A percentile compares a stretch with the other conserved stretches of the same genome.
These are phyloP conservation scores for Saturnispora gosingensis DNA, from an alignment of 805 yeast genomes.

Conservation along the genomic window DNA sequence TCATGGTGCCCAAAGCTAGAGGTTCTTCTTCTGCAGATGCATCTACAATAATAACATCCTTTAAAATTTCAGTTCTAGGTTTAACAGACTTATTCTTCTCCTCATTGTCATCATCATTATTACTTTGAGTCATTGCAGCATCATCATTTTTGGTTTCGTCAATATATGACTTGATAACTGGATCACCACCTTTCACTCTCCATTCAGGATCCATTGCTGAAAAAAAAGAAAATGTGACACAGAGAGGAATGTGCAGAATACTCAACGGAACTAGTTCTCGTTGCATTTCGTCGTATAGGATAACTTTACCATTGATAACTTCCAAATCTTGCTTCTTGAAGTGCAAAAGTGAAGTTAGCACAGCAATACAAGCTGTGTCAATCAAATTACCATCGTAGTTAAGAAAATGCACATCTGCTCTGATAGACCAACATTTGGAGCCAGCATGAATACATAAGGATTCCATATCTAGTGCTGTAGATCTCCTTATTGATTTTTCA, in stretches of 20 bases:
- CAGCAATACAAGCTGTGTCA: conserved; percentile 86
- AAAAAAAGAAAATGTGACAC: conserved; percentile 82
- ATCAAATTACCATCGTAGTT: conserved; percentile 90
- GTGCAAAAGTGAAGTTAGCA: conserved; percentile 76
- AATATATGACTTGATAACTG: conserved; percentile 3
- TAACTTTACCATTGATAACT: conserved; percentile 47
- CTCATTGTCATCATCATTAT: neutral
- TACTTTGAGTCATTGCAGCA: neutral
- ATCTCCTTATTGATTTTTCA: conserved; percentile 85
- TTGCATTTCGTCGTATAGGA: conserved; percentile 64
- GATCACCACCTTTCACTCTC: conserved; percentile 48
- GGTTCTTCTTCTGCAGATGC: conserved; percentile 71
- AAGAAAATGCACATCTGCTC: conserved; percentile 84
- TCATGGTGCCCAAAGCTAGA: conserved; percentile 67
- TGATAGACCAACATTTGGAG: conserved; percentile 78
- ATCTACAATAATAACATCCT: conserved; percentile 61
- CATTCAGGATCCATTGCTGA: conserved; percentile 57
- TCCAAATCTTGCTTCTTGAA: conserved; percentile 78
- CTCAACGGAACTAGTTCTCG: conserved; percentile 83
- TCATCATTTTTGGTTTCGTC: conserved; percentile 5
- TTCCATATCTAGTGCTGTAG: conserved; percentile 87
- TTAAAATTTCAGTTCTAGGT: conserved; percentile 31
- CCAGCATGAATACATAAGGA: conserved; percentile 88
- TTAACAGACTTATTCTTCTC: neutral
- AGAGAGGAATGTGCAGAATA: conserved; percentile 80